Base-by-base conservation (phyloP, 2,329 filamentous ascomycete genomes). In the Xylariaceae sp. region DNA sequence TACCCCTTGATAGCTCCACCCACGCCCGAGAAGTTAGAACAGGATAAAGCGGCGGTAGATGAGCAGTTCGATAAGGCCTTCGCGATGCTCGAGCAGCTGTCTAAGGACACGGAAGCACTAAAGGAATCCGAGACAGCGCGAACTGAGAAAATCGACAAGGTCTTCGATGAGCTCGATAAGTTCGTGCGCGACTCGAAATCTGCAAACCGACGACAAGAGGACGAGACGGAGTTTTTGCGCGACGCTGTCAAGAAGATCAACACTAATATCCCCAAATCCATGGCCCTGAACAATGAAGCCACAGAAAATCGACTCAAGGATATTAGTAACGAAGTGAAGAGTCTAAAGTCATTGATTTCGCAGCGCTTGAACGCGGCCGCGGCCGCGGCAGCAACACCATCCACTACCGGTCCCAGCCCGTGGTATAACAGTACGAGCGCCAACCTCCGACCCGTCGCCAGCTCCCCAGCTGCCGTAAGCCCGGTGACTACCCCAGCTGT, bases 41-140 rank as follows among this genome's bases (percentile, higher is more conserved):
- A 95, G 70, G 94, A 99, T 71, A 99, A 99, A 73, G 84, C 89
- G 59, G 83, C 84, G 40, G 91, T 99, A 55, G 91, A 97, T 70
- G 91, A 91, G 60, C 88, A 92, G 56, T 99, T 99, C 71, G 88
- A 94, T 64, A 89, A 88, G 65, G 90, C 92, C 2, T 99, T 99
- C 70, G 79, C 86, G 19, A 80, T 97, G 11, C 85, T 99, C 8
- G 94, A 99, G 57, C 94, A 97, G 68, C 81, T 99, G 1, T 84
- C 89, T 39, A 88, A 89, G 64, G 95, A 99, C 70, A 99, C 94
- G 0, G 85, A 91, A 51, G 81, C 85, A 6, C 81, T 99, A 57
- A 99, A 99, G 74, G 80, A 83, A 3, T 87, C 91, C 0, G 94
- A 99, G 75, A 80, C 91, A 68, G 80, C 88, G 56, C 83, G 94